These are phyloP conservation scores for Magnusiomyces tetraspermus DNA, from an alignment of 1,139 yeast species.

Conservation along the genomic window DNA sequence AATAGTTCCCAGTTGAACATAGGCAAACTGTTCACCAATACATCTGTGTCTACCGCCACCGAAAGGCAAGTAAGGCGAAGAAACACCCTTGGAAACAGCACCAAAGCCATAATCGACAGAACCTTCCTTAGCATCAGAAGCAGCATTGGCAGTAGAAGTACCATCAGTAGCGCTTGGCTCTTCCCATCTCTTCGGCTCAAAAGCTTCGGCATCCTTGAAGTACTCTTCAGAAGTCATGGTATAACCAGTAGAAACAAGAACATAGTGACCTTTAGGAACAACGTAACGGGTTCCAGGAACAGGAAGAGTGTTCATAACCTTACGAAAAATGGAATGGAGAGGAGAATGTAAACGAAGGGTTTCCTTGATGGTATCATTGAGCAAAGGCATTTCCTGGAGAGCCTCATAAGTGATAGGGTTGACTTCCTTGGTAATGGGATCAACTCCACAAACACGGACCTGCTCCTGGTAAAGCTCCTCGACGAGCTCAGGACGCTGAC, in stretches of 20 bases:
- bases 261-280: constrained; percentile 84
- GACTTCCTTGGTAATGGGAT: constrained; percentile 32
- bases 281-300: constrained; percentile 74
- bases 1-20: constrained; percentile 82
- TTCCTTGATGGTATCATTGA: constrained; percentile 79
- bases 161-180: constrained; percentile 36
- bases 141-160: constrained; percentile 27
- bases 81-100: constrained; percentile 88
- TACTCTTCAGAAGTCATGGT: constrained; percentile 66
- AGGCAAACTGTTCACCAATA: constrained; percentile 98
- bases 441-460: constrained; percentile 48
- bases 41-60: constrained; percentile 99
- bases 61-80: constrained; percentile 91
- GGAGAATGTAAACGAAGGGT: constrained; percentile 95
- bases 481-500: constrained; percentile 74
- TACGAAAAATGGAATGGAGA: constrained; percentile 88
- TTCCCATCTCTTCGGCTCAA: constrained; percentile 84
- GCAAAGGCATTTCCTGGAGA: constrained; percentile 69
- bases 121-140: constrained; percentile 31
- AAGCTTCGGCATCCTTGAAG: constrained; percentile 60
- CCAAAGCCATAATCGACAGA: constrained; percentile 93
- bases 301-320: constrained; percentile 66
- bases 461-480: constrained; percentile 73
- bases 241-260: constrained; percentile 89
- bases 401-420: constrained; percentile 60